phyloP scores from a whole-genome alignment of 345 rosid species.

The Salix arbutifolia region DNA sequence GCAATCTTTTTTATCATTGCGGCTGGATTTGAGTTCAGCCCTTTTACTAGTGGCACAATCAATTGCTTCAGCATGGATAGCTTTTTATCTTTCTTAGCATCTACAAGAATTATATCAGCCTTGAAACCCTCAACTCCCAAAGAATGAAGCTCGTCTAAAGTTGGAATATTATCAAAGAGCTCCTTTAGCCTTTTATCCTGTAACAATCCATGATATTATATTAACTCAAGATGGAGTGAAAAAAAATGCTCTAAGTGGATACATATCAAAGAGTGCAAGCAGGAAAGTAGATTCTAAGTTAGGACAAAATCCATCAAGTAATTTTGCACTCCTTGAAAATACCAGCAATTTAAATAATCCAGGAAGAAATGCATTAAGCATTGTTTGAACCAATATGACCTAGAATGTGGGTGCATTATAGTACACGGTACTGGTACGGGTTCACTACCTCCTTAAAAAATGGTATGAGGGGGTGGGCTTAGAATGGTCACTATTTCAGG shows the following conservation, averaged over 20 bases:
- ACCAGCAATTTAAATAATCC: background rate
- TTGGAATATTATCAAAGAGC: slow-evolving; percentile 62
- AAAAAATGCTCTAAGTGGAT: background rate
- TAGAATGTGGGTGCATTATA: too few species aligned
- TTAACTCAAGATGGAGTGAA: slow-evolving; percentile 3
- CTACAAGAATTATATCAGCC: slow-evolving; percentile 84
- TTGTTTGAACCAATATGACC: background rate
- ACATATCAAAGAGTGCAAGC: background rate
- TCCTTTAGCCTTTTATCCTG: slow-evolving; percentile 90
- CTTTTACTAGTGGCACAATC: slow-evolving; percentile 68
- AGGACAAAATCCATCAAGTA: background rate
- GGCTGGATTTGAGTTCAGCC: slow-evolving; percentile 84
- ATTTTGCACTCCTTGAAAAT: background rate
- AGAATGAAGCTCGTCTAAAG: slow-evolving; percentile 81
- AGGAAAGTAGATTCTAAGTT: background rate
- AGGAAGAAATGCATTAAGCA: background rate
- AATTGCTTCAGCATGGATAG: slow-evolving; percentile 81
- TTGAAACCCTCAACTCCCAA: slow-evolving; percentile 66
- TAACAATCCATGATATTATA: background rate
- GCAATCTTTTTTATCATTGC: slow-evolving; percentile 86
- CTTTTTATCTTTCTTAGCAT: slow-evolving; percentile 78
- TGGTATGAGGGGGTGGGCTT: too few species aligned
- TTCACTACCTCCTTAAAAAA: too few species aligned
- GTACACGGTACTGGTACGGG: too few species aligned
- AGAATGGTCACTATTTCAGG: too few species aligned